These are phyloP conservation scores for Cladobotryum mycophilum DNA, from an alignment of 2,329 filamentous ascomycete genomes.

Conservation along the genomic window DNA sequence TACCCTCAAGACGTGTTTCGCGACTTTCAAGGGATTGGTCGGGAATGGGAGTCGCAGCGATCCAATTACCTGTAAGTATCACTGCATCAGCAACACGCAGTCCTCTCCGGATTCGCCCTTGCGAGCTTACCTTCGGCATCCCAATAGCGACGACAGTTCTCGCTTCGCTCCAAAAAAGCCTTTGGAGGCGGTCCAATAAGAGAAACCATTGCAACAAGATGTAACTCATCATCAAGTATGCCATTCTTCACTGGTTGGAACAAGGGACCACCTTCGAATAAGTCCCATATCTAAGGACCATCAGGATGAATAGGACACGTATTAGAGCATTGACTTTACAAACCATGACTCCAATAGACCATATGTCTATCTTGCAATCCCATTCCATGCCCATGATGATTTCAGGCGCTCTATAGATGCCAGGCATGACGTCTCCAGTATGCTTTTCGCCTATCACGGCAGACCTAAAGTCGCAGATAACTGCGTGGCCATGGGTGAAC, in stretches of 20 bases:
- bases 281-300: too few species aligned
- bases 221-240: constrained; percentile 17
- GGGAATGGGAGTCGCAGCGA: constrained; percentile 20
- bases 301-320: too few species aligned
- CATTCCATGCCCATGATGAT: constrained; percentile 28
- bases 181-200: constrained; percentile 30
- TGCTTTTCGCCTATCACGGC: constrained; percentile 20
- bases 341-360: constrained; percentile 28
- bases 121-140: constrained; percentile 16
- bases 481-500: constrained; percentile 16
- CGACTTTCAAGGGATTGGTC: constrained; percentile 19
- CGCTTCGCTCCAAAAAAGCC: constrained; percentile 25
- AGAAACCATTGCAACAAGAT: constrained; percentile 31
- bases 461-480: constrained; percentile 27
- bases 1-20: constrained; percentile 17
- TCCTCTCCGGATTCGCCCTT: too few species aligned
- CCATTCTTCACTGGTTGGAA: too few species aligned
- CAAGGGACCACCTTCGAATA: too few species aligned
- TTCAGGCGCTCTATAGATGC: constrained; percentile 28
- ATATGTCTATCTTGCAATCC: constrained; percentile 29
- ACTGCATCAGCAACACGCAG: too few species aligned
- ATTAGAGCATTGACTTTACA: constrained; percentile 8
- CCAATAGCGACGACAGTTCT: constrained; percentile 13
- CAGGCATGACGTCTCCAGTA: constrained; percentile 27
- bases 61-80: constrained; percentile 18